Base-by-base conservation (phyloP, 768 basidiomycete species). In the Lentinula raphanica region DNA sequence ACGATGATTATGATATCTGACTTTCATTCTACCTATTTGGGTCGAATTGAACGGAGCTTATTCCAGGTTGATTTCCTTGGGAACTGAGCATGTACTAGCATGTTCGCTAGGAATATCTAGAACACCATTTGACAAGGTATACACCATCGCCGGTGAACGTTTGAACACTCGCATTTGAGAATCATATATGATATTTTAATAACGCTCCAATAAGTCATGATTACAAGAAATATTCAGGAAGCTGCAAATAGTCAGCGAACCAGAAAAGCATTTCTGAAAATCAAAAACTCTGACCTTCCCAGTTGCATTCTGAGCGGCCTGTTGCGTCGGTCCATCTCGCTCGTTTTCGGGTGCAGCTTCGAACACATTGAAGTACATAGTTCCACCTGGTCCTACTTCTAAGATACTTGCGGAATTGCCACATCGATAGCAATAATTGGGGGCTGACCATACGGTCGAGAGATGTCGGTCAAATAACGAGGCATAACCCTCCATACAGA, bases 401-500 rank as follows among this genome's bases (percentile, higher is more conserved):
- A 98, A 77, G 64, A 98, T 96, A 64, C 91, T 94, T 23, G 97
- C 97, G 56, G 90, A 90, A 73, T 99, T 99, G 36, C 97, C 97
- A 68, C 97, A 98, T 44, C 97, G 86, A 74, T 98, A 98, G 72
- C 96, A 98, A 68, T 98, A 98, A 69, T 99, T 99, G 38, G 96
- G 96, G 38, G 97, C 97, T 21, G 89, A 92, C 97, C 97, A 99
- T 6, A 99, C 97, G 0, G 97, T 99, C 25, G 92, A 94, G 56
- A 99, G 82, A 66, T 92, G 92, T 62, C 92, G 88, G 71, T 95
- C 94, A 64, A 98, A 98, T 29, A 98, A 80, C n/a, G 94, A 93
- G n/a, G 90, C 83, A 71, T 93, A 98, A 0, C 97, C 97, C 72
- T 99, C 97, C 97, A 99, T 98, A 73, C 97, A 98, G 8, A 99